Evolutionary conservation across 164 flowering plant genomes (phyloP).

Genomic region (Vitis labrusca): DNA sequence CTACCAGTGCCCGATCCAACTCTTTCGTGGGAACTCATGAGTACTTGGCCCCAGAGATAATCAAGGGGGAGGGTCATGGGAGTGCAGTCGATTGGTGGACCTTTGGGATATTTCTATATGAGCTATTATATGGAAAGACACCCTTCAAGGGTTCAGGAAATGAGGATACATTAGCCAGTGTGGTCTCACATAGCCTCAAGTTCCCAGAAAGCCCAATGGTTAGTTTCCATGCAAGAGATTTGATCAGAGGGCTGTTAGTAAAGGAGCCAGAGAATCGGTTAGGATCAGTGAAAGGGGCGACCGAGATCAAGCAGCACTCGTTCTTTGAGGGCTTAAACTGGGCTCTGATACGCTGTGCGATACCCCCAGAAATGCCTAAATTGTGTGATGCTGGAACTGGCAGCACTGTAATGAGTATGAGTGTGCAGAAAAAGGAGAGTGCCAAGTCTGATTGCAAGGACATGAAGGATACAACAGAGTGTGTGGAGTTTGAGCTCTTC

Average conservation of each 20-base stretch:
- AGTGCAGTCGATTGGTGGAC: constrained; percentile 98
- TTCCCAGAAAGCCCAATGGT: constrained; percentile 63
- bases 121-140: constrained; percentile 74
- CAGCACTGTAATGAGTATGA: not conserved
- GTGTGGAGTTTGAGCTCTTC: constrained; percentile 62
- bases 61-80: constrained; percentile 87
- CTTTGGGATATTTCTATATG: constrained; percentile 76
- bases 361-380: constrained; percentile 73
- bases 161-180: constrained; percentile 72
- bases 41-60: constrained; percentile 88
- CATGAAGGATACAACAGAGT: constrained; percentile 18
- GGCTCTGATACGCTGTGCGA: constrained; percentile 76
- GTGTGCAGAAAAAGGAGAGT: constrained; percentile 27
- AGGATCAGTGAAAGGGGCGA: constrained; percentile 77
- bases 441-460: constrained; percentile 14
- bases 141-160: constrained; percentile 79
- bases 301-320: constrained; percentile 79
- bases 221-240: constrained; percentile 64
- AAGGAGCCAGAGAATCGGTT: constrained; percentile 80
- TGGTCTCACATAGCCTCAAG: constrained; percentile 60
- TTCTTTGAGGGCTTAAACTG: constrained; percentile 85
- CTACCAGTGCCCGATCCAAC: constrained; percentile 83
- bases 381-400: constrained; percentile 26
- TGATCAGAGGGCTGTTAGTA: constrained; percentile 57
- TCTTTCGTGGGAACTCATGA: constrained; percentile 95